Conservation (phyloP, 176 grass and related monocot species). For the Aechmea fasciata region DNA sequence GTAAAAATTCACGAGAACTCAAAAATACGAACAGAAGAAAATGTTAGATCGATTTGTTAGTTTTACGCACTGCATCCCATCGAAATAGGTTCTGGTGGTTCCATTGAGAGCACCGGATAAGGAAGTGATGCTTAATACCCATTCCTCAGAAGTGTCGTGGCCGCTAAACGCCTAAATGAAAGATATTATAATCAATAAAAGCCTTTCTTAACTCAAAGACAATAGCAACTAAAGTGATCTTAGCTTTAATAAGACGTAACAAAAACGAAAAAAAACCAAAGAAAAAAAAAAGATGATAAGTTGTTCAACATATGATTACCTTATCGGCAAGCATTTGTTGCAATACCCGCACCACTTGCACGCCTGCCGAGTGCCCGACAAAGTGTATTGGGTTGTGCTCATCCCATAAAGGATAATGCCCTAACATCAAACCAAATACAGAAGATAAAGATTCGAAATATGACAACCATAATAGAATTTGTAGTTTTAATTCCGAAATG, state of each 20-base stretch:
- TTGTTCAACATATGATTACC: conserved; percentile 26
- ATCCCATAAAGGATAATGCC: conserved; percentile 81
- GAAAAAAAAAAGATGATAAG: too few relatives aligned
- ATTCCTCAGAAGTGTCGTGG: conserved; percentile 84
- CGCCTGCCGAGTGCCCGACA: conserved; percentile 87
- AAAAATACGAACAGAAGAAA: conserved; percentile 1
- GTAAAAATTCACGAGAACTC: not conserved
- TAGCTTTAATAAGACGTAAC: not conserved
- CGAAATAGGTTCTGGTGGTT: conserved; percentile 93
- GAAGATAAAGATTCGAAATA: not conserved
- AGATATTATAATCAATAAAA: conserved; percentile 22
- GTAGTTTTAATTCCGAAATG: not conserved
- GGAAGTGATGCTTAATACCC: conserved; percentile 91
- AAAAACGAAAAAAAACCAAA: too few relatives aligned
- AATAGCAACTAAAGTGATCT: not conserved
- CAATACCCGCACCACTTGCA: conserved; percentile 74
- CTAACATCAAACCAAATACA: conserved; percentile 30
- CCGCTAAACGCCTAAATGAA: conserved; percentile 62
- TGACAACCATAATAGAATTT: conserved; percentile 1
- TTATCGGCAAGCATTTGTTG: conserved; percentile 97
- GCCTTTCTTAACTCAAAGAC: conserved; percentile 5
- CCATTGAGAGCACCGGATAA: conserved; percentile 91
- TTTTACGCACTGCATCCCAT: conserved; percentile 82
- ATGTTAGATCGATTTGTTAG: conserved; percentile 3
- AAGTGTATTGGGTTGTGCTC: conserved; percentile 85